These are phyloP conservation scores for Saturnispora galanensis DNA, from an alignment of 805 yeast genomes.

Conservation along the genomic window DNA sequence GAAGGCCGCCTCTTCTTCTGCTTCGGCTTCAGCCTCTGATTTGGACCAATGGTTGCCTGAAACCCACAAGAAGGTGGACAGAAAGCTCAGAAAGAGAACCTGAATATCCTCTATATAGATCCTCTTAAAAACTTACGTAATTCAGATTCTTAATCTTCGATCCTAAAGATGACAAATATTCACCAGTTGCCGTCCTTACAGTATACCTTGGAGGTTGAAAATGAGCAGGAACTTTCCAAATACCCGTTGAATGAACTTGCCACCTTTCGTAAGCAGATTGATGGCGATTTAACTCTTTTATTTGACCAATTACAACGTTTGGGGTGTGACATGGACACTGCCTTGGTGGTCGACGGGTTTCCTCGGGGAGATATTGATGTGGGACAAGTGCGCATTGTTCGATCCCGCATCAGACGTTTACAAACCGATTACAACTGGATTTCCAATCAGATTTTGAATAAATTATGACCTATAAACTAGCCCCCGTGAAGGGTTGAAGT, in stretches of 20 bases:
- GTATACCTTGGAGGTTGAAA: not conserved
- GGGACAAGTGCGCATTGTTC: conserved; percentile 48
- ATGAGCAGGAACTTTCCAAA: conserved; percentile 2
- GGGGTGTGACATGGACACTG: conserved; percentile 45
- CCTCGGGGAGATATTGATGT: conserved; percentile 83
- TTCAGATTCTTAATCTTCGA: no score
- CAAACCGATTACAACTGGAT: conserved; percentile 58
- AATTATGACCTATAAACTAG: conserved; percentile 30
- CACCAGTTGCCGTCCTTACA: not conserved
- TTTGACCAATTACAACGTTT: conserved; percentile 26
- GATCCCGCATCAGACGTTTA: conserved; percentile 57
- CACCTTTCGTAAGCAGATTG: conserved; percentile 23
- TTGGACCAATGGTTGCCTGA: conserved; percentile 54
- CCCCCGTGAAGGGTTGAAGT: conserved; percentile 97
- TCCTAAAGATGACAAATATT: not conserved
- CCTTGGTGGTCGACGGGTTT: conserved; percentile 67
- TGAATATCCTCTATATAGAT: not conserved
- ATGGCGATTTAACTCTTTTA: conserved; percentile 30
- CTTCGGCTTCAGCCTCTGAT: conserved; percentile 10
- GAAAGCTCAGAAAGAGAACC: conserved; percentile 23
- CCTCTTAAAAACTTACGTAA: no score
- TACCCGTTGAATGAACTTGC: conserved; percentile 6
- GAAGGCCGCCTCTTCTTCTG: conserved; percentile 18
- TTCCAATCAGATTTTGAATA: conserved; percentile 34
- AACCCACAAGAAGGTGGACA: conserved; percentile 32